Evolutionary conservation across 164 flowering plant genomes (phyloP), one percentile per base, ranked within the genome.

Genomic region (Akebia trifoliata): DNA sequence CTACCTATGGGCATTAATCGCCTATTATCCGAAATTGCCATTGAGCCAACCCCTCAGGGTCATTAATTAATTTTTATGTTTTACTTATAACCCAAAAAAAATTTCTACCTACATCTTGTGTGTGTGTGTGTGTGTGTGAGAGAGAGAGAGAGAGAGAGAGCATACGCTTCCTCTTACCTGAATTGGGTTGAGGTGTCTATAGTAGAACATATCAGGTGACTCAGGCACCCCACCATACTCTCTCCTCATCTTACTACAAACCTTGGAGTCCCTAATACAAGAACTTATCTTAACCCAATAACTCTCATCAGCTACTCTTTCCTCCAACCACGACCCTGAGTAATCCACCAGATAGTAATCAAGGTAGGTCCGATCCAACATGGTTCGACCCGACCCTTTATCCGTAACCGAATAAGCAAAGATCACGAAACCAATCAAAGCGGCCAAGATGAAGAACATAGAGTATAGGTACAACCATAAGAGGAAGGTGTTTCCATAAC

Each of bases 251-350:
- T 74, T 80, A 3, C 52, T 12, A 56, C 98, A 93, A 15, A 63
- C 81, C 50, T 66, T 75, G 9, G 94, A 81, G 47, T 80, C 90
- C 57, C 86, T 69, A 8, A 89, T 44, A 48, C 98, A 93, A 2
- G 91, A 78, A 17, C 76, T 61, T 52, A 93, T 87, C 79, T 85
- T 84, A 0, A 14, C 54, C 98, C 97, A 93, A 58, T 89, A 79
- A 32, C 63, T 54, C 4, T 56, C 56, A 29, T 72, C 73, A 0
- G 75, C 50, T 0, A 93, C 97, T 8, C 90, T 74, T 7, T 84
- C 80, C 75, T 79, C 61, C 53, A 93, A 71, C 98, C 98, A 93
- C n/a, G n/a, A n/a, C 0, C 97, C 98, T 1, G 91, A 80, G 57
- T 89, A 93, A 53, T 93, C 98, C 54, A 54, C 24, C 48, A 93